Conservation (phyloP, 208 protist species). For the Wallacemonas sp. region DNA sequence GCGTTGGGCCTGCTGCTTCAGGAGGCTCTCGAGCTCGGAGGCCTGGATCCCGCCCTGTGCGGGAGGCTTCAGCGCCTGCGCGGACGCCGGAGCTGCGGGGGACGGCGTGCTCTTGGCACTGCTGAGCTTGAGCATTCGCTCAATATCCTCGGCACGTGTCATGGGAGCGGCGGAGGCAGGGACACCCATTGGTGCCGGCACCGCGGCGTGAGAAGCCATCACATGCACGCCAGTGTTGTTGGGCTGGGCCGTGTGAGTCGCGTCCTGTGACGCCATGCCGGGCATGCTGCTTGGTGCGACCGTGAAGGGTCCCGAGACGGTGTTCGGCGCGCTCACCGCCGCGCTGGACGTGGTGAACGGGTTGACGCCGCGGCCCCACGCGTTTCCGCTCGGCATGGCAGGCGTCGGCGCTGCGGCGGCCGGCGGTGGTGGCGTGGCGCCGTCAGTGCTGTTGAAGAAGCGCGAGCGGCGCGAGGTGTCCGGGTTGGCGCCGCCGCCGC, state of each 20-base stretch:
- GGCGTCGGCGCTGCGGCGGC: neutral
- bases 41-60: slow-evolving; percentile 7
- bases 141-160: slow-evolving; percentile 8
- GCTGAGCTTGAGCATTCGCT: slow-evolving; percentile 14
- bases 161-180: neutral
- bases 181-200: neutral
- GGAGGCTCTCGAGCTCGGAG: slow-evolving; percentile 12
- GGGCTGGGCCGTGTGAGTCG: too few species aligned
- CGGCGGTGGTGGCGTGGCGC: neutral
- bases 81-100: slow-evolving; percentile 9
- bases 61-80: slow-evolving; percentile 12
- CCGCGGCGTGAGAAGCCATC: neutral
- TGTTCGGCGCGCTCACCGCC: neutral
- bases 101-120: neutral
- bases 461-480: slow-evolving; percentile 37
- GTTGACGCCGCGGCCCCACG: neutral
- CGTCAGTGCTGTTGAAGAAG: slow-evolving; percentile 40
- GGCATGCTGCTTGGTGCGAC: slow-evolving; percentile 7
- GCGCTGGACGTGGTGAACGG: slow-evolving; percentile 10
- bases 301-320: neutral
- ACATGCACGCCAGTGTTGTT: neutral
- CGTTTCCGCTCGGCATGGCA: neutral
- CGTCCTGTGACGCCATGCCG: too few species aligned
- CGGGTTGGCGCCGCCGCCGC: slow-evolving; percentile 24
- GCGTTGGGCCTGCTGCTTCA: slow-evolving; percentile 24